These are phyloP conservation scores for Silene conica DNA, from an alignment of 148 eudicot genomes.

Conservation along the genomic window DNA sequence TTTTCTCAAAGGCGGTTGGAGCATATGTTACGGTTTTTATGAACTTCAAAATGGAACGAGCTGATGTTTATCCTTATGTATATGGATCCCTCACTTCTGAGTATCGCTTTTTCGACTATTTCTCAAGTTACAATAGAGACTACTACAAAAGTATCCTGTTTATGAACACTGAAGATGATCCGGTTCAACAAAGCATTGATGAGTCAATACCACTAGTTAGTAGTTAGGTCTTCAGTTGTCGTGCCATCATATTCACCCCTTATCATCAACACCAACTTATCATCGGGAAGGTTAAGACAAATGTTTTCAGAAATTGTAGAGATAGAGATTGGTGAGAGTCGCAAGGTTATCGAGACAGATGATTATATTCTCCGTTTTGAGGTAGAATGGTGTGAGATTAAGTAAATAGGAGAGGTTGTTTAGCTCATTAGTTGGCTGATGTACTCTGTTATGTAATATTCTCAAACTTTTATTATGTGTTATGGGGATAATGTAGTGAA, in stretches of 20 bases:
- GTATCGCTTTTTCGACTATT: neutral
- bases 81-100: neutral
- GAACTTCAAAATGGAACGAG: neutral
- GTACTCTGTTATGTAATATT: too few species aligned
- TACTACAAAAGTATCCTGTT: neutral
- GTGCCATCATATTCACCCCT: neutral
- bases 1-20: neutral
- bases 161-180: neutral
- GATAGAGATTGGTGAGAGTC: neutral
- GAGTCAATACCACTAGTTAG: neutral
- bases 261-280: neutral
- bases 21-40: neutral
- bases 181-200: neutral
- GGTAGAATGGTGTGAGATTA: neutral
- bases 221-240: too few species aligned
- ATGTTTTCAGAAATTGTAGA: neutral
- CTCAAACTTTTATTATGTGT: too few species aligned
- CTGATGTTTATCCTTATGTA: neutral
- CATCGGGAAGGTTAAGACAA: neutral
- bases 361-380: neutral
- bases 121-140: neutral
- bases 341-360: neutral
- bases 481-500: too few species aligned
- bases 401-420: neutral
- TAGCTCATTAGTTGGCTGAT: too few species aligned